Base-by-base conservation (phyloP, 352 stramenopile species). In the Phytophthora podocarpi region DNA sequence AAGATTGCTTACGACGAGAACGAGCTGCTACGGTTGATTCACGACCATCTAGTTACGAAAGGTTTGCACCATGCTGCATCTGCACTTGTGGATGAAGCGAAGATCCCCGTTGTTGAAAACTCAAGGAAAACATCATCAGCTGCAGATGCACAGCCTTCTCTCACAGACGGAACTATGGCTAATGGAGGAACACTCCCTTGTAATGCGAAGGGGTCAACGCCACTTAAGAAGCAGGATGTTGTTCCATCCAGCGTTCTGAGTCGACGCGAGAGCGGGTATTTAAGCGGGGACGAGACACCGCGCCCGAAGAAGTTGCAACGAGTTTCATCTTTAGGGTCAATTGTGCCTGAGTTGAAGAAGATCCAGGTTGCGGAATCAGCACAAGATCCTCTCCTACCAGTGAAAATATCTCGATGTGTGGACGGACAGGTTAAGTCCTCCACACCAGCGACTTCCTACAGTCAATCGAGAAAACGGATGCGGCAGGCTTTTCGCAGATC, bases 1-100 rank as follows among this genome's bases (percentile, higher is more conserved):
- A 85, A 87, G 37, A 93, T 97, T 57, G 82, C 85, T 12, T 97
- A 93, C 59, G 80, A 94, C 31, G 67, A 84, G 18, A 82, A 87
- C n/a, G 89, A 97, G 50, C 65, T 97, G 13, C 58, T 97, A 23
- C 71, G 77, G 6, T 43, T 97, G 41, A 97, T 95, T 34, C 80
- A 92, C 34, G 85, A 90, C 35, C 88, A 96, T 39, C 64, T 96
- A 3, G 53, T 89, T n/a, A 76, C 84, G 11, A 89, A 91, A 64
- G 87, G 87, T n/a, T 61, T 95, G 42, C 56, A 59, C 0, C 48
- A 78, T 7, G 72, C 84, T 26, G 88, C 88, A 1, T 76, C 80
- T 30, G 66, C 74, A 13, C 59, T 92, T 16, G 39, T 74, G 0
- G 57, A 75, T 15, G 87, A 93, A 66, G 73, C 83, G 0, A 76